These are phyloP conservation scores for Pochonia chlamydosporia DNA, from an alignment of 2,329 filamentous ascomycete genomes.

Conservation along the genomic window DNA sequence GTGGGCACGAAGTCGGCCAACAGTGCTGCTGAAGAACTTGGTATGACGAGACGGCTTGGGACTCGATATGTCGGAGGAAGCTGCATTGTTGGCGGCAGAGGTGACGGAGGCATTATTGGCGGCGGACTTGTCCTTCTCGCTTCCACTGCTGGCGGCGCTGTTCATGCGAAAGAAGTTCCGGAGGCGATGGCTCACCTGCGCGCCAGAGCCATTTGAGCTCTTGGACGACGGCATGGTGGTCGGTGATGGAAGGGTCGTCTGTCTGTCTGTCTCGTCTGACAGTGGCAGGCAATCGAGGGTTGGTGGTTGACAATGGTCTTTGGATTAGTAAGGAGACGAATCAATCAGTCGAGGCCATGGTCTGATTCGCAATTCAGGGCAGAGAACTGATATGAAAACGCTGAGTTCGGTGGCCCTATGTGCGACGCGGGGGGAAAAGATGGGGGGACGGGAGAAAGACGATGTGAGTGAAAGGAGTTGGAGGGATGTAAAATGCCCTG, in stretches of 20 bases:
- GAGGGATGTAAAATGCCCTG: neutral
- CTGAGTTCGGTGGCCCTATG: neutral
- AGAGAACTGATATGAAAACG: constrained; percentile 1
- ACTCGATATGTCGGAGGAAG: constrained; percentile 9
- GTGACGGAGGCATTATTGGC: constrained; percentile 1
- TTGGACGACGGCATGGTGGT: constrained; percentile 49
- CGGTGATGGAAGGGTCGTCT: constrained; percentile 4
- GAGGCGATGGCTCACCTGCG: constrained; percentile 61
- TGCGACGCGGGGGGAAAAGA: neutral
- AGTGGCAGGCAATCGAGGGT: constrained; percentile 3
- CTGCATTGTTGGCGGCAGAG: constrained; percentile 12
- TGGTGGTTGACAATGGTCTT: neutral
- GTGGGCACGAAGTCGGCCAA: constrained; percentile 80
- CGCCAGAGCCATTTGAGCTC: constrained; percentile 42
- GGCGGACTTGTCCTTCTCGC: constrained; percentile 27
- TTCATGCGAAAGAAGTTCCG: constrained; percentile 70
- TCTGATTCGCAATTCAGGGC: constrained; percentile 18
- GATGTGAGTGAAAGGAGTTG: neutral
- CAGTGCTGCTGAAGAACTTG: constrained; percentile 79
- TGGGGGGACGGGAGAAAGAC: neutral
- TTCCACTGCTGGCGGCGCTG: constrained; percentile 33
- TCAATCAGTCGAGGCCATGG: constrained; percentile 33
- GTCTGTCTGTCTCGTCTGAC: too few relatives aligned
- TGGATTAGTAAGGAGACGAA: constrained; percentile 1
- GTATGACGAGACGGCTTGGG: constrained; percentile 72